A percentile compares a stretch with the other conserved stretches of the same genome.
These are phyloP conservation scores for Leccinellum albellum DNA, from an alignment of 768 basidiomycete species.

Conservation along the genomic window DNA sequence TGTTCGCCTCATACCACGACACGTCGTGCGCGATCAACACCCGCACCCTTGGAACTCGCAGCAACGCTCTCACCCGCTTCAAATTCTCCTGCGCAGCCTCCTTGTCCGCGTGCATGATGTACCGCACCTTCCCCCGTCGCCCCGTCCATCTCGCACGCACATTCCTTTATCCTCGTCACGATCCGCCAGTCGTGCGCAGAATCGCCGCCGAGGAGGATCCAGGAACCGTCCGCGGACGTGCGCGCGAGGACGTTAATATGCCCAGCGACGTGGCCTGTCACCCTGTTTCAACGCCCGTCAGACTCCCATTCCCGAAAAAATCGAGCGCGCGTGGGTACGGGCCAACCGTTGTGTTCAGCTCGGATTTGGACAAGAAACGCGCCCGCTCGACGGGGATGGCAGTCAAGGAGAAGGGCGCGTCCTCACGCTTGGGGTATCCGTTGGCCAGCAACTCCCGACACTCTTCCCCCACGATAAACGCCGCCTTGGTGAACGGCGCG, in stretches of 20 bases:
- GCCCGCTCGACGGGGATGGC: conserved; percentile 39
- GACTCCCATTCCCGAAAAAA: conserved; percentile 54
- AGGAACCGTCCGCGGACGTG: conserved; percentile 48
- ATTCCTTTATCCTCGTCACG: conserved; percentile 41
- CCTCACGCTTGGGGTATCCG: conserved; percentile 42
- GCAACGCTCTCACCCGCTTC: conserved; percentile 36
- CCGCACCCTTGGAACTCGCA: conserved; percentile 36
- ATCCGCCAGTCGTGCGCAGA: conserved; percentile 54
- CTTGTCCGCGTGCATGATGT: conserved; percentile 41
- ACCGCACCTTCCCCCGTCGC: conserved; percentile 31
- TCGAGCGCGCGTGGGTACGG: conserved; percentile 50
- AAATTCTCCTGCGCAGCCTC: conserved; percentile 42
- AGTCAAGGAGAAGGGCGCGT: conserved; percentile 29
- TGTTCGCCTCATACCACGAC: conserved; percentile 48
- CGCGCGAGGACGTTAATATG: conserved; percentile 54
- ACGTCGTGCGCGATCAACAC: conserved; percentile 54
- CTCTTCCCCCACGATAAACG: conserved; percentile 46
- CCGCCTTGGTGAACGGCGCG: conserved; percentile 41
- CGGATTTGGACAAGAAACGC: conserved; percentile 32
- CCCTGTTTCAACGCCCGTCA: conserved; percentile 14
- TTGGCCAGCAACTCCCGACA: conserved; percentile 33
- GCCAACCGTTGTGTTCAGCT: conserved; percentile 39
- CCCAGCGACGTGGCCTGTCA: conserved; percentile 45
- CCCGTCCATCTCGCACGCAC: conserved; percentile 28
- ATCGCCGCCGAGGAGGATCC: conserved; percentile 56